Evolutionary conservation across 225 moss, liverwort and hornwort species (phyloP), one percentile per base, ranked within the genome.

Genomic region (Asterella californica): DNA sequence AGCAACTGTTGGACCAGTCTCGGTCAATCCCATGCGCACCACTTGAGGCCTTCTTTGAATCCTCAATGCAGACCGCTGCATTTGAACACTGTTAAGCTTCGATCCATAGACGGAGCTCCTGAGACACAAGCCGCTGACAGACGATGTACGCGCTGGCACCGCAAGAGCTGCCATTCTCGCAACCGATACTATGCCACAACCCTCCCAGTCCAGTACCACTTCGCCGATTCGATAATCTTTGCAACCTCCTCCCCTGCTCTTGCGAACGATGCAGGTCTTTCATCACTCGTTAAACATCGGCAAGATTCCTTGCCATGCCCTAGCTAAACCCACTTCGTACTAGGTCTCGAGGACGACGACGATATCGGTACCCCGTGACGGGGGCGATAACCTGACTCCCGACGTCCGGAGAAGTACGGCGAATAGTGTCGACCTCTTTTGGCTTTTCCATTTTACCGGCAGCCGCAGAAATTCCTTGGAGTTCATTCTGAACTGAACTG

Each of bases 1-100:
- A 49, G 99, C 95, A 80, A 99, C 62, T 0, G 84, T 90, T 72
- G 99, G 99, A 25, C 99, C 99, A 17, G 76, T 87, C 84, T 99
- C 95, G 5, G 86, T 90, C 74, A 92, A 87, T 9, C 88, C 92
- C 99, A 99, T 99, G 72, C 91, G 87, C 72, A 88, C 84, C 0
- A 78, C 74, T 37, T 82, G 77, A 0, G 55, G 10, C 60, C 81
- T 65, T 33, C 81, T 83, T 6, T 57, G 60, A 3, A 75, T 52
- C n/a, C 34, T 68, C n/a, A 54, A 25, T 30, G 68, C 3, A 33
- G 22, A 22, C 15, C n/a, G 47, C 14, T 47, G 64, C 27, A 65
- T 34, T 47, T 37, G 64, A 9, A n/a, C 37, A 25, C 11, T 45
- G 59, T 21, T 61, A n/a, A 77, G 29, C 77, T 77, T 63, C 42